Evolutionary conservation across 176 grass and related monocot genomes (phyloP).

Genomic region (Puya raimondii): DNA sequence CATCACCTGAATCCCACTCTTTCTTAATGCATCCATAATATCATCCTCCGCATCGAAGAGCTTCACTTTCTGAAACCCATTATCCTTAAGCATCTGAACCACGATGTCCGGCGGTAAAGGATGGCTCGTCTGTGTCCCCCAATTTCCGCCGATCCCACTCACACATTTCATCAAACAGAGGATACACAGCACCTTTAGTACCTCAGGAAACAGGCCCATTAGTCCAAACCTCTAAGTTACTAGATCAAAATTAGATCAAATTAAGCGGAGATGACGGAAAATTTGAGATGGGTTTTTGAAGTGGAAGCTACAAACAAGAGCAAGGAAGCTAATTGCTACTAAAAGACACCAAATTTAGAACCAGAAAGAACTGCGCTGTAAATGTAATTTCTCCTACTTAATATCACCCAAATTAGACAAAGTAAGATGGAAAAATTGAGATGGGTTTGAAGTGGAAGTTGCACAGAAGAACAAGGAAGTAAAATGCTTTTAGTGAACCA

Average conservation of each 20-base stretch:
- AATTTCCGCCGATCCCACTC: slow-evolving; percentile 52
- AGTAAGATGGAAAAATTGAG: too few species aligned
- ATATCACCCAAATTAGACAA: too few species aligned
- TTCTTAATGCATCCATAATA: slow-evolving; percentile 41
- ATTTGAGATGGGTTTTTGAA: too few species aligned
- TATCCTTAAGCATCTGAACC: slow-evolving; percentile 65
- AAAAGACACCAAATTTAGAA: background rate
- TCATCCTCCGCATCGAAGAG: slow-evolving; percentile 68
- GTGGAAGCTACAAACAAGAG: too few species aligned
- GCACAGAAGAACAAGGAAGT: too few species aligned
- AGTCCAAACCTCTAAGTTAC: background rate
- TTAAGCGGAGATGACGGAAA: too few species aligned
- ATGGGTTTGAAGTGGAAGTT: too few species aligned
- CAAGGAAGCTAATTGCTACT: background rate
- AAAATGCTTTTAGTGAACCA: too few species aligned
- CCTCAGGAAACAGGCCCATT: too few species aligned
- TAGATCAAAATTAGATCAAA: background rate
- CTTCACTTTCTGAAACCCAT: slow-evolving; percentile 70
- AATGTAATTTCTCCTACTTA: background rate
- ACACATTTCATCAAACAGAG: slow-evolving; percentile 27
- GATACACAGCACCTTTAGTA: background rate
- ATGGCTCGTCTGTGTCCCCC: slow-evolving; percentile 79
- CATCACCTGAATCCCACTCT: slow-evolving; percentile 67
- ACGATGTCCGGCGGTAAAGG: slow-evolving; percentile 44
- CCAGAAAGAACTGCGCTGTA: background rate